phyloP scores from a whole-genome alignment of 2,329 filamentous ascomycete genomes.

The Fusarium sp. region DNA sequence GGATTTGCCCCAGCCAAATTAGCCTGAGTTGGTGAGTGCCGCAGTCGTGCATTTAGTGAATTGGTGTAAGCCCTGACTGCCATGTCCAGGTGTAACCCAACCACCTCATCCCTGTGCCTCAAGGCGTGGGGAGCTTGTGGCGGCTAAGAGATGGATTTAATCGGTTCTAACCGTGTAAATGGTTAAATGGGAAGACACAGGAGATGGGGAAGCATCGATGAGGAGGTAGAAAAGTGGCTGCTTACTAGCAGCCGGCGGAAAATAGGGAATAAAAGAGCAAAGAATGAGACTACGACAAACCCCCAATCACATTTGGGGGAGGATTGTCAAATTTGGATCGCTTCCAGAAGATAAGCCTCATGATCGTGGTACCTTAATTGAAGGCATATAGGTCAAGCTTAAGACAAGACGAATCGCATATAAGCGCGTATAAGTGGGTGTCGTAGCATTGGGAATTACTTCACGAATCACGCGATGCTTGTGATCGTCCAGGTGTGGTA shows the following conservation, averaged over 20 bases:
- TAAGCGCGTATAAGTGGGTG: not conserved
- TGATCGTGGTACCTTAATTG: conserved; percentile 13
- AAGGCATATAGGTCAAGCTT: conserved; percentile 14
- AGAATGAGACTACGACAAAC: not conserved
- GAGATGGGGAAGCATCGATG: not conserved
- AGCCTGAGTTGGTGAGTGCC: conserved; percentile 24
- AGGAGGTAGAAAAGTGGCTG: not conserved
- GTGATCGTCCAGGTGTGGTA: not conserved
- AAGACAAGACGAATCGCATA: not conserved
- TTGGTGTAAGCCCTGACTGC: conserved; percentile 10
- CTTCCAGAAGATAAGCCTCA: not conserved
- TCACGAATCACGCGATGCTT: conserved; percentile 5
- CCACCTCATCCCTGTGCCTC: not conserved
- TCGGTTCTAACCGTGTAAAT: not conserved
- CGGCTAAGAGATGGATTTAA: not conserved
- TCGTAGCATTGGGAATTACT: not conserved
- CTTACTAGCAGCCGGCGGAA: not conserved
- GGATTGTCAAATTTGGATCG: not conserved
- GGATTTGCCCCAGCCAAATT: not conserved
- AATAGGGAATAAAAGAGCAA: not conserved
- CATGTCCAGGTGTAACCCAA: conserved; percentile 9
- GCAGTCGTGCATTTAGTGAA: conserved; percentile 9
- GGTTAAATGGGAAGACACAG: not conserved
- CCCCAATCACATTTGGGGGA: not conserved
- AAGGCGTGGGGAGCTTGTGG: not conserved